Evolutionary conservation across 345 rosid genomes (phyloP), one percentile per base, ranked within the genome.

Genomic region (Arabis alpina): DNA sequence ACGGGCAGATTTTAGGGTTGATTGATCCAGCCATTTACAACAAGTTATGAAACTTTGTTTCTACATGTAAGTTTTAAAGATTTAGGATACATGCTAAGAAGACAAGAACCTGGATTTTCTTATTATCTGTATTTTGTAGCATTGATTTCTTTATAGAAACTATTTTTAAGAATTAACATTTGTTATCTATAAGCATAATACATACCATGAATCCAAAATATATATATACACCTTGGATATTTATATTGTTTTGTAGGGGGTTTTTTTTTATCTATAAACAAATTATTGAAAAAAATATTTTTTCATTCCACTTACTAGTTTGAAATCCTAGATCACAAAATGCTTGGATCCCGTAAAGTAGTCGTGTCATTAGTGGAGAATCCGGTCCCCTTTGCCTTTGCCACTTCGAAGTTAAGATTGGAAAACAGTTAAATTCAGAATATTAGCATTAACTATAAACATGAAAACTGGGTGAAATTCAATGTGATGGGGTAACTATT

Each of bases 21-120:
- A n/a, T 72, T 36, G 76, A 64, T 64, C 64, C 27, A 30, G 24
- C 28, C 43, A 44, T 57, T 16, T 36, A 45, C 39, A 30, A 11
- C 66, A 65, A 48, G 59, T 64, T 8, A 10, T 2, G 15, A 56
- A 4, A 54, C 6, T 37, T 45, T 42, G 56, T 61, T 52, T 32
- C 4, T 61, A 47, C 70, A 68, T 23, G 75, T 69, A 76, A 69
- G 75, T 70, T 76, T 58, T 44, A 41, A 30, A 73, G 48, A 73
- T 58, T 76, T 50, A 8, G 45, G 39, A 60, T 34, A 74, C 61
- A 55, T 48, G 39, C 41, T 66, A 64, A 39, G 36, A 48, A 56
- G 6, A 40, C 45, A 19, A 56, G 44, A 56, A 60, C 34, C 4
- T 51, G 1, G 4, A 0, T 15, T 30, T 51, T 50, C 27, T 64